Evolutionary conservation across 306 rosid genomes (phyloP), one percentile per base, ranked within the genome.

Genomic region (Cicer cuneatum): DNA sequence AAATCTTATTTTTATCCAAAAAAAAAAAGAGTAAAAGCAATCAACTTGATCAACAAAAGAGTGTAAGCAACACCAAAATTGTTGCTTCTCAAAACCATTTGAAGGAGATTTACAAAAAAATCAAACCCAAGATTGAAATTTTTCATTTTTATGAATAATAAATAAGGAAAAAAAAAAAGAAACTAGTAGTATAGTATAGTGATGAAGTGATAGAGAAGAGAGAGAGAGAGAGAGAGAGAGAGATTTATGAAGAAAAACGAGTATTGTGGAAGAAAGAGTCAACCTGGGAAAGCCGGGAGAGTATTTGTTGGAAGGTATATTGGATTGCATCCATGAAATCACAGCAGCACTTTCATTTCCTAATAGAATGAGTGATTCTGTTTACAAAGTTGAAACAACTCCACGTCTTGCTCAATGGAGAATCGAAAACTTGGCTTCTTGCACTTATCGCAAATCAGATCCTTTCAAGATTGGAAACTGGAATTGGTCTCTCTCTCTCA

Each of bases 221-320:
- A 62, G 67, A 49, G 51, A 69, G 72, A 64, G 71, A 41, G 64
- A 76, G 47, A 8, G 69, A 64, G 49, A 65, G 53, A 18, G 29
- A 11, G 39, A 19, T 14, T 64, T 79, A 90, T 87, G 95, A 91
- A 21, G 90, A 85, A 84, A 60, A 84, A 78, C 62, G 85, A 74
- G 69, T 13, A 16, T 43, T 69, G 76, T 56, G 80, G 57, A 79
- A 77, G 67, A 69, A 69, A 48, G 69, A 86, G 80, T 58, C 86
- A 95, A 89, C 87, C 99, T 95, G 99, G 99, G 98, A 87, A 95
- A 92, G 90, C 85, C 81, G 37, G 96, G 96, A 83, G 99, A 90
- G 39, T 88, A 77, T 52, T 72, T 90, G 80, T 81, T 92, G 83
- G 97, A 86, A 67, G 92, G 96, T 18, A 80, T 94, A 53, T 88